These are phyloP conservation scores for Pseudogymnoascus sp. DNA, from an alignment of 2,329 filamentous ascomycete genomes.

Conservation along the genomic window DNA sequence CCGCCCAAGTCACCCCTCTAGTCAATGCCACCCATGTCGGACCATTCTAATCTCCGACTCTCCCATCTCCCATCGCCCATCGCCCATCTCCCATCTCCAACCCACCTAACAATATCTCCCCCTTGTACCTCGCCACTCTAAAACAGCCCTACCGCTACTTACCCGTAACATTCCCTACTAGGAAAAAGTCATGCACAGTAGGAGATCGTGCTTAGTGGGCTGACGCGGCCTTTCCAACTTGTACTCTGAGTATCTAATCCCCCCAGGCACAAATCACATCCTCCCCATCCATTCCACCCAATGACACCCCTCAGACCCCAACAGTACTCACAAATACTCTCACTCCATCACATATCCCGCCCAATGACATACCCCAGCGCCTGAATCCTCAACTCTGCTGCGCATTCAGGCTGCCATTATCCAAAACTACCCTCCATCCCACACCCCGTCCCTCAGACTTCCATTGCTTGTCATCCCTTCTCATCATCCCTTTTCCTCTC, in stretches of 20 bases:
- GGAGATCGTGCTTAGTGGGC: not conserved
- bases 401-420: constrained; percentile 7
- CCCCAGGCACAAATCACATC: not conserved
- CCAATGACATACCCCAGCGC: not conserved
- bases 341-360: not conserved
- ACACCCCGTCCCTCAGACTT: not conserved
- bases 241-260: too few relatives aligned
- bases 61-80: not conserved
- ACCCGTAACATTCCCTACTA: not conserved
- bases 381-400: not conserved
- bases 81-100: not conserved
- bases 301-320: not conserved
- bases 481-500: not conserved
- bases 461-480: not conserved
- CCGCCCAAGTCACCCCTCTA: not conserved
- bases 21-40: not conserved
- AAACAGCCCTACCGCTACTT: constrained; percentile 4
- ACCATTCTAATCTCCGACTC: constrained; percentile 1
- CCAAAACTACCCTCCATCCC: constrained; percentile 4
- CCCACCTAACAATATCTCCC: not conserved
- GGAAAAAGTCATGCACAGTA: too few relatives aligned
- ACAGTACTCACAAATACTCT: not conserved
- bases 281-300: not conserved
- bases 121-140: constrained; percentile 7
- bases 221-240: not conserved